These are phyloP conservation scores for Stemphylium vesicarium DNA, from an alignment of 2,329 filamentous ascomycete species.

Conservation along the genomic window DNA sequence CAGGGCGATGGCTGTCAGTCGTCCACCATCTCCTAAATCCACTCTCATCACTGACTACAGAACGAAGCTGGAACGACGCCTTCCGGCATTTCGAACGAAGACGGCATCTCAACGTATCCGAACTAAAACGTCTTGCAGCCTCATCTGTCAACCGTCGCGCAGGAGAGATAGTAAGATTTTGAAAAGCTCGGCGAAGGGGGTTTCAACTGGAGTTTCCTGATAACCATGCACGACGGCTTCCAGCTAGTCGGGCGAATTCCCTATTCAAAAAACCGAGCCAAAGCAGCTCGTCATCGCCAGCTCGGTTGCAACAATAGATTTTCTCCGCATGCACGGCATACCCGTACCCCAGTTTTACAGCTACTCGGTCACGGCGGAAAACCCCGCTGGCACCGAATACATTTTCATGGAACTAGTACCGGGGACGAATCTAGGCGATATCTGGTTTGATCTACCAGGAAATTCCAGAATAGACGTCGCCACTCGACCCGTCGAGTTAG, in stretches of 20 bases:
- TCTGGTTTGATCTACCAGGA: conserved; percentile 38
- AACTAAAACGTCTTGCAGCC: neutral
- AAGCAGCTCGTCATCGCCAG: conserved; percentile 42
- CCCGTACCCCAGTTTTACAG: conserved; percentile 48
- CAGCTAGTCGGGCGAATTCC: conserved; percentile 34
- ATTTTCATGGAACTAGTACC: conserved; percentile 48
- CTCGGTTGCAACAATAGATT: conserved; percentile 49
- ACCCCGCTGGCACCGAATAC: conserved; percentile 50
- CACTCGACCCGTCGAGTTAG: conserved; percentile 36
- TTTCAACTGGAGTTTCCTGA: conserved; percentile 36
- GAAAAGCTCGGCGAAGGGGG: conserved; percentile 35
- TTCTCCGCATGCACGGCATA: conserved; percentile 40
- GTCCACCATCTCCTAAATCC: neutral
- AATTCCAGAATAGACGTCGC: conserved; percentile 33
- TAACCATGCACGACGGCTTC: conserved; percentile 35
- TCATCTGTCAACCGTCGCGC: neutral
- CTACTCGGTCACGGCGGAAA: conserved; percentile 45
- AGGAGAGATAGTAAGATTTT: neutral
- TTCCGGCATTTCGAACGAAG: neutral
- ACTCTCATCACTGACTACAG: neutral
- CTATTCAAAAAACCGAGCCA: conserved; percentile 31
- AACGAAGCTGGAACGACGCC: neutral
- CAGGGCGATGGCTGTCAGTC: conserved; percentile 2
- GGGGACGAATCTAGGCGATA: conserved; percentile 42
- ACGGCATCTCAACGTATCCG: neutral